Evolutionary conservation across 2,329 filamentous ascomycete species (phyloP), one percentile per base, ranked within the genome.

Genomic region (Aspergillus cejpii): DNA sequence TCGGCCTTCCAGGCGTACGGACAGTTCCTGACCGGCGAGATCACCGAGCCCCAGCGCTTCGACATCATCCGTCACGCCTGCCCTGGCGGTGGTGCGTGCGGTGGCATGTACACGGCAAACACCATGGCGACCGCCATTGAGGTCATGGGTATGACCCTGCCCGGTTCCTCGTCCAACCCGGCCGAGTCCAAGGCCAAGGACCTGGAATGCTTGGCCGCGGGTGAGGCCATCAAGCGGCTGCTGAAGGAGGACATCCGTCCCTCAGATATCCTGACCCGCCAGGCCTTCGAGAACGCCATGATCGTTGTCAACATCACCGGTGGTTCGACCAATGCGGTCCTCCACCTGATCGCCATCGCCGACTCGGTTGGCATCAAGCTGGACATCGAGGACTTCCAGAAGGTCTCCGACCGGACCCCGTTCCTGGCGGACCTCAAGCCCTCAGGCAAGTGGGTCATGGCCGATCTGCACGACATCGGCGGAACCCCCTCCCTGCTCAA

Each of bases 1-100:
- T 96, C 89, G 39, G 92, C 92, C 34, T 98, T 98, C 80, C 92
- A 98, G 73, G 85, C 91, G 4, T 97, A 97, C 63, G 92, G 92
- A 20, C 87, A 96, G 66, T 97, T 90, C 72, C 83, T 98, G 58
- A 80, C 86, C 10, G 91, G 91, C 34, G 81, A 95, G 61, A 95
- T 97, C 68, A 85, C 77, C 53, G 92, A 98, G 71, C 83, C 92
- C 61, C 77, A 91, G 71, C 84, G 92, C 41, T 94, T 89, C 67
- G 92, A 97, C 69, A 91, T 97, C 61, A 95, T 96, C 66, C 81
- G 89, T 50, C 76, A 97, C 63, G 90, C 92, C 34, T 96, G 90
- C 67, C 87, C 87, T 19, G 87, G 87, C 28, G 76, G 81, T 56
- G 87, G 87, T 56, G 87, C 87, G 10, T 94, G 87, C 59, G 87